Percentiles rank a stretch among this genome's conserved stretches.
Evolutionary conservation across 2,329 filamentous ascomycete species (phyloP).

Genomic region (Microsporum ferrugineum): DNA sequence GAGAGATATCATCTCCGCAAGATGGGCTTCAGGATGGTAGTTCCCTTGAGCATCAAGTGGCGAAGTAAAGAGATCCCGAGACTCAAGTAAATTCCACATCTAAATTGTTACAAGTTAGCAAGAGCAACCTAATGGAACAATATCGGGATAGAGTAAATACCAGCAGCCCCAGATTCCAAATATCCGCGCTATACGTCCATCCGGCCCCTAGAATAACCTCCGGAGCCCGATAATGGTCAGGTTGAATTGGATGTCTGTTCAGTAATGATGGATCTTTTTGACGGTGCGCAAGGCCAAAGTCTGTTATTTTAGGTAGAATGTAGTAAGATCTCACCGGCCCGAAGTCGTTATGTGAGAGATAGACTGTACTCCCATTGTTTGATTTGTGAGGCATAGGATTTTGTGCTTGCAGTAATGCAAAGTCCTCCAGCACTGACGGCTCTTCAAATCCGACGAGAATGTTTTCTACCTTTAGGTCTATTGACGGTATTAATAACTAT

Average conservation of each 20-base stretch:
- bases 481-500: neutral
- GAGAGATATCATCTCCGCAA: conserved; percentile 37
- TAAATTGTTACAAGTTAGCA: conserved; percentile 10
- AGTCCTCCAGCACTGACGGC: conserved; percentile 14
- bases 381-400: conserved; percentile 22
- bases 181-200: conserved; percentile 39
- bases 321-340: neutral
- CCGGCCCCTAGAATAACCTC: conserved; percentile 38
- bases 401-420: conserved; percentile 17
- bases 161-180: conserved; percentile 42
- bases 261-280: neutral
- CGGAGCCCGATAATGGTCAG: conserved; percentile 24
- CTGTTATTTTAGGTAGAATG: conserved; percentile 8
- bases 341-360: conserved; percentile 6
- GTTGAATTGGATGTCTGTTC: conserved; percentile 23
- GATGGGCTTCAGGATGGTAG: conserved; percentile 31
- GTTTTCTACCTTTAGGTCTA: conserved; percentile 35
- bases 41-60: conserved; percentile 27
- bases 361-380: conserved; percentile 11
- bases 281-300: conserved; percentile 7
- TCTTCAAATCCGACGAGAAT: conserved; percentile 28
- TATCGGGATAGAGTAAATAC: conserved; percentile 20
- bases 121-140: neutral
- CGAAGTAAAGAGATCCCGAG: conserved; percentile 33
- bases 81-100: conserved; percentile 41